These are phyloP conservation scores for Schizopora paradoxa DNA, from an alignment of 1,284 basidiomycete species.

Conservation along the genomic window DNA sequence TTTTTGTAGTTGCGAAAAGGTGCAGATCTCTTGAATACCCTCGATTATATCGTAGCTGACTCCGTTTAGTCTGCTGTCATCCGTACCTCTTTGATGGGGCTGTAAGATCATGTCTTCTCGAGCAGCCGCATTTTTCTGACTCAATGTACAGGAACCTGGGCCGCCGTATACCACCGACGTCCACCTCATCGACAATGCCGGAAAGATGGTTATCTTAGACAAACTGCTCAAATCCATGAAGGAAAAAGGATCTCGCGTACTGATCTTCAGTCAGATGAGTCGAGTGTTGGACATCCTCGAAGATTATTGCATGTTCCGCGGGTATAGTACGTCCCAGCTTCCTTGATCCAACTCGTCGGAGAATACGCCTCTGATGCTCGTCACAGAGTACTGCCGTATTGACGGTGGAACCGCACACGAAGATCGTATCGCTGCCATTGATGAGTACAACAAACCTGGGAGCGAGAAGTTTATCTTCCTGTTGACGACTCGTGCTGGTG, in stretches of 20 bases:
- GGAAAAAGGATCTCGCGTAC: conserved; percentile 87
- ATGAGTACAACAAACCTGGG: conserved; percentile 95
- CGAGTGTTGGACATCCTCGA: conserved; percentile 91
- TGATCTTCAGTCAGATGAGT: conserved; percentile 99
- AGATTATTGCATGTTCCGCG: conserved; percentile 94
- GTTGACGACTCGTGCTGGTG: conserved; percentile 96
- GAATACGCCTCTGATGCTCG: not conserved
- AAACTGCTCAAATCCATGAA: conserved; percentile 88
- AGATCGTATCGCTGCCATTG: conserved; percentile 92
- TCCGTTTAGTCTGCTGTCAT: conserved; percentile 65
- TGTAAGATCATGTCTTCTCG: conserved; percentile 34
- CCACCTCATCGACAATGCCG: conserved; percentile 91
- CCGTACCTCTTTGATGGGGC: conserved; percentile 87
- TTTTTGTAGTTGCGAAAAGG: conserved; percentile 57
- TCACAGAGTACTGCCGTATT: conserved; percentile 90
- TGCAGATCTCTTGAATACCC: not conserved
- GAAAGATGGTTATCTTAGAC: conserved; percentile 98
- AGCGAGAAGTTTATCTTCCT: conserved; percentile 98
- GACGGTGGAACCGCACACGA: conserved; percentile 96
- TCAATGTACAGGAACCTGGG: conserved; percentile 74
- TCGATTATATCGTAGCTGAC: not conserved
- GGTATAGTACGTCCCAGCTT: conserved; percentile 61
- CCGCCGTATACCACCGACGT: conserved; percentile 99
- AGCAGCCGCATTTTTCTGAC: not conserved
- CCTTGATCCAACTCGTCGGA: conserved; percentile 4